Evolutionary conservation across 192 early-diverging fungal species (phyloP), one percentile per base, ranked within the genome.

Genomic region (Cetraspora pellucida): DNA sequence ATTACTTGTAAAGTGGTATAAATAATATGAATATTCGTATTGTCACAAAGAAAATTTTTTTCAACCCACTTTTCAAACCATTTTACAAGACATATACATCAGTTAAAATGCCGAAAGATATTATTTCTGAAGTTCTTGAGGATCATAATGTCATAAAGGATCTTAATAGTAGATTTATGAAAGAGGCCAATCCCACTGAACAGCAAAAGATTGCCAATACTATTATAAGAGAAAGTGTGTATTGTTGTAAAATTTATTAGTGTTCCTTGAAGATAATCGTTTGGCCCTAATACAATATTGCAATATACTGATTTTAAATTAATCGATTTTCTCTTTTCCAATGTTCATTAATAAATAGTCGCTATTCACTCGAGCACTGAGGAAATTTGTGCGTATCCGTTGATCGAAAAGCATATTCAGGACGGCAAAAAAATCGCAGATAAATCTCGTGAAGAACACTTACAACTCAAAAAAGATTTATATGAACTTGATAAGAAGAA

Each of bases 361-460:
- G 79, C 85, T 4, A 46, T 82, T 46, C 85, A 86, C 49, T 83
- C 81, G 5, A 65, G 70, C 1, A 77, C 60, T 6, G 85, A 87
- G 67, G 85, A 87, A 61, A 50, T 86, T 47, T 30, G 81, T 46
- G 31, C 85, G 14, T 86, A 86, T 65, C 85, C 85, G 5, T 30
- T 70, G 9, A 57, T 85, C 69, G 80, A 83, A 49, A 57, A 80
- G 45, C 7, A 59, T 10, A 43, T 85, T 0, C 0, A 19, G 10
- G 23, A 87, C 30, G 85, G 85, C 44, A 81, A 85, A 43, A 37
- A 60, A 2, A 7, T 85, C 23, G 80, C 79, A 17, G 84, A 85
- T 19, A 74, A 85, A 46, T 77, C 63, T 44, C 77, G 79, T 43
- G 30, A 64, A 16, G 79, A 86, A 31, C 85, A 86, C 52, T 77